phyloP scores from a whole-genome alignment of 2,329 filamentous ascomycete species.

The Colletotrichum sp. region DNA sequence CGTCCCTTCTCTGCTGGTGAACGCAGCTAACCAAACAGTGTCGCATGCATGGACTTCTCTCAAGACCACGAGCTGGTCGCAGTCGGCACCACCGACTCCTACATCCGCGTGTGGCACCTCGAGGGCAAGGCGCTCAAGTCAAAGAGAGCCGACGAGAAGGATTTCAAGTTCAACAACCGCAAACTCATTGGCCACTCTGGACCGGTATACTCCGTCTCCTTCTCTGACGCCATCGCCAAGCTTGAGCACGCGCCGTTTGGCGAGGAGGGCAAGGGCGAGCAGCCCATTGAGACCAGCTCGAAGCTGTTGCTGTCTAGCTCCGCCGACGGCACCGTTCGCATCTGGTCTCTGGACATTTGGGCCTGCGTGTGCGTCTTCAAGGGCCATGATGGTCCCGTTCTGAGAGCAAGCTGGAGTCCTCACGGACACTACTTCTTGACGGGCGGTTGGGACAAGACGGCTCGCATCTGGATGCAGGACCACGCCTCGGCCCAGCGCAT shows the following conservation, averaged over 20 bases:
- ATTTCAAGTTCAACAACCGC: slow-evolving; percentile 65
- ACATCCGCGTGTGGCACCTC: slow-evolving; percentile 92
- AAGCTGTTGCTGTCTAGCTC: slow-evolving; percentile 87
- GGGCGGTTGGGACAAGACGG: slow-evolving; percentile 86
- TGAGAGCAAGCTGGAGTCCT: slow-evolving; percentile 87
- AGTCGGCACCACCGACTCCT: slow-evolving; percentile 89
- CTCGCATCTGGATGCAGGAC: slow-evolving; percentile 90
- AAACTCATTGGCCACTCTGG: slow-evolving; percentile 89
- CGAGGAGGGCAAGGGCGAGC: slow-evolving; percentile 47
- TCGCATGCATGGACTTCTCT: slow-evolving; percentile 95
- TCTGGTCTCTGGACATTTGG: slow-evolving; percentile 94
- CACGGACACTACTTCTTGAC: slow-evolving; percentile 95
- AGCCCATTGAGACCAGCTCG: slow-evolving; percentile 57
- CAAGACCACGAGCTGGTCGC: slow-evolving; percentile 88
- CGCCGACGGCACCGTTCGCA: slow-evolving; percentile 83
- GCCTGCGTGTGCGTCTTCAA: slow-evolving; percentile 94
- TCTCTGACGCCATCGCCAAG: slow-evolving; percentile 73
- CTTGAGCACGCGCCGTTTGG: slow-evolving; percentile 55
- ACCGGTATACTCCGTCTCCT: slow-evolving; percentile 87
- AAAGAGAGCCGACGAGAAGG: slow-evolving; percentile 62
- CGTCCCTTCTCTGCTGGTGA: not conserved
- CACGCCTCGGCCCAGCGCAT: slow-evolving; percentile 88
- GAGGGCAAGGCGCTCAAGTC: slow-evolving; percentile 83
- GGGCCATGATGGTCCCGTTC: slow-evolving; percentile 87
- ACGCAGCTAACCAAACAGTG: slow-evolving; percentile 50